Percentiles rank a stretch among this genome's conserved stretches.
These are phyloP conservation scores for Turnera subulata DNA, from an alignment of 345 rosid species.

Conservation along the genomic window DNA sequence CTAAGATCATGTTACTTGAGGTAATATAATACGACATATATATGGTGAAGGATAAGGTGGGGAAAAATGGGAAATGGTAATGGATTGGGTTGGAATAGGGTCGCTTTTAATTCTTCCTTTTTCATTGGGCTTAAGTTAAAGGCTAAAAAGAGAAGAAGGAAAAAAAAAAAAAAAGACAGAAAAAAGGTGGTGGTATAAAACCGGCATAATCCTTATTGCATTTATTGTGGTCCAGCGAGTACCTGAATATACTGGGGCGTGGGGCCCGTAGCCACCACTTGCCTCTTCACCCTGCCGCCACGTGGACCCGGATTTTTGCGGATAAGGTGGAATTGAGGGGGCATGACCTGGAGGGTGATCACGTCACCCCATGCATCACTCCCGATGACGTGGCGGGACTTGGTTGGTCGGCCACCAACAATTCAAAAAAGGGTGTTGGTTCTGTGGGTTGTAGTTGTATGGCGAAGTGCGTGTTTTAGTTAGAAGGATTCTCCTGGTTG, in stretches of 20 bases:
- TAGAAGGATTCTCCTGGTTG: too few species aligned
- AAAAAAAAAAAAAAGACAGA: neutral
- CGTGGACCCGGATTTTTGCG: constrained; percentile 12
- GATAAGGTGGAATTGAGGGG: constrained; percentile 19
- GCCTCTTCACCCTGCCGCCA: constrained; percentile 5
- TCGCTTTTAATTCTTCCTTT: too few species aligned
- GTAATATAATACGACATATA: too few species aligned
- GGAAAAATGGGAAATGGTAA: too few species aligned
- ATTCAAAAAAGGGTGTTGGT: too few species aligned
- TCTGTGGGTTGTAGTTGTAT: too few species aligned
- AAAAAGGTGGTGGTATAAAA: neutral
- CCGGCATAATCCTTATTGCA: constrained; percentile 2
- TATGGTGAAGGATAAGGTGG: too few species aligned
- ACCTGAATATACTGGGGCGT: constrained; percentile 11
- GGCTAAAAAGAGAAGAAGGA: neutral
- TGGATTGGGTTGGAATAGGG: too few species aligned
- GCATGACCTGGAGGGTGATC: constrained; percentile 14
- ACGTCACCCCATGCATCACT: constrained; percentile 5
- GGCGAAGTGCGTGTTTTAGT: too few species aligned
- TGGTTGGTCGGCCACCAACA: constrained; percentile 2
- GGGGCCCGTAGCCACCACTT: constrained; percentile 3
- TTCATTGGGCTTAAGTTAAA: too few species aligned
- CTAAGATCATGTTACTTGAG: too few species aligned
- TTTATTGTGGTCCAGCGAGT: constrained; percentile 13
- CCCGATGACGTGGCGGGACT: neutral